Base-by-base conservation (phyloP, 495 filamentous ascomycete genomes). In the Tuber indicum region DNA sequence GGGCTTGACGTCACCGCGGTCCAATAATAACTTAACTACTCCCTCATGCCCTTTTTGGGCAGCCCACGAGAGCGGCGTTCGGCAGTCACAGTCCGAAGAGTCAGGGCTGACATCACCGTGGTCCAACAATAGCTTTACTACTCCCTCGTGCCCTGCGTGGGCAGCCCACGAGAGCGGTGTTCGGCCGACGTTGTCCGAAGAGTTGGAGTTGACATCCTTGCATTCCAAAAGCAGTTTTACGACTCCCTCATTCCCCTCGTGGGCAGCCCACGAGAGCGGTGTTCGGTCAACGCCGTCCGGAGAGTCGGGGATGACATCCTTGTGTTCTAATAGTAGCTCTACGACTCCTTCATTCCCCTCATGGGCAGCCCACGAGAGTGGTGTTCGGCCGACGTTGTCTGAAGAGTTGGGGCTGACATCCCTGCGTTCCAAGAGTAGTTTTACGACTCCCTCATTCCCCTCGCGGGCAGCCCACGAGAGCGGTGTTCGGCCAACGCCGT, bases 361-460 rank as follows among this genome's bases (percentile, higher is more conserved):
- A 71, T 73, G 78, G 84, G 66, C 84, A 45, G 86, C 86, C 78
- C 72, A 84, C 80, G 73, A 79, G 23, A 85, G 76, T 43, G 83
- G 82, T 23, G 84, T 84, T 73, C 58, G 76, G 23, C 78, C 80
- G 3, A 8, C 42, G 3, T 42, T 42, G 42, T 42, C 42, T 8
- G 42, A 42, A 42, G 42, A 8, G 42, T 42, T 8, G 42, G 42
- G 42, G 42, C 42, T 4, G 42, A 42, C 42, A 8, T 42, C 42
- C 4, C 0, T 8, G 42, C 42, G 1, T 42, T 8, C 42, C 42
- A 42, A 8, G 0, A 42, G 42, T 2, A 42, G 42, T 8, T 42
- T 42, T 42, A 42, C 42, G 3, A 42, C 42, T 42, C 42, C 42
- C 42, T 42, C 42, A 42, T 42, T 4, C 42, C 42, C 42, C 42